Evolutionary conservation across 345 rosid genomes (phyloP).

Genomic region (Ricinus communis): DNA sequence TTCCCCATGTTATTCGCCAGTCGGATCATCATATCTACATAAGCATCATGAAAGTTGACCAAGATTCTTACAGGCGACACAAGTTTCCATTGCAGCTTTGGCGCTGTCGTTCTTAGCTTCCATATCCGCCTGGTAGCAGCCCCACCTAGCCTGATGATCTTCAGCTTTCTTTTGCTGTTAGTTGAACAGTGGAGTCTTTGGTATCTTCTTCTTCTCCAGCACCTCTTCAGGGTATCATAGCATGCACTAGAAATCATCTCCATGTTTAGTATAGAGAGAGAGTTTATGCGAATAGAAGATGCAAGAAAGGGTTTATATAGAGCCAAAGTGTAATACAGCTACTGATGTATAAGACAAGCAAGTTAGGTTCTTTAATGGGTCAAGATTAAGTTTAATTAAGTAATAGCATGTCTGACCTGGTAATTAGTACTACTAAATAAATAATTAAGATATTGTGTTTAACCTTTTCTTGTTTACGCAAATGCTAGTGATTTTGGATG

Average conservation of each 20-base stretch:
- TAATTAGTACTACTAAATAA: not conserved
- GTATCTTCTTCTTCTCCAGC: conserved; percentile 44
- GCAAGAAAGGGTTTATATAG: too few relatives aligned
- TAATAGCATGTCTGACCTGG: not conserved
- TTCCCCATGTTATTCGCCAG: conserved; percentile 24
- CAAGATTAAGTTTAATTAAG: not conserved
- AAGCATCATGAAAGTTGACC: conserved; percentile 36
- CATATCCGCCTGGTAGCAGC: not conserved
- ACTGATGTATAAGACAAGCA: not conserved
- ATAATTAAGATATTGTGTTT: too few relatives aligned
- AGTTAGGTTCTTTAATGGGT: not conserved
- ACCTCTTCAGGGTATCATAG: conserved; percentile 39
- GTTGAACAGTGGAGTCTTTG: conserved; percentile 22
- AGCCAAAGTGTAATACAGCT: not conserved
- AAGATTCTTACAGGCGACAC: conserved; percentile 31
- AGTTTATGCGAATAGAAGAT: too few relatives aligned
- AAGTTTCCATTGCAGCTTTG: conserved; percentile 14
- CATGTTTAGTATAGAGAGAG: conserved; percentile 18
- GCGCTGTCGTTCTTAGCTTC: not conserved
- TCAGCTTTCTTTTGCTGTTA: conserved; percentile 25
- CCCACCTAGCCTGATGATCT: conserved; percentile 36
- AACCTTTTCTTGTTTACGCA: too few relatives aligned
- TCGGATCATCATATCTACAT: conserved; percentile 32
- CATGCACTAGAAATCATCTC: conserved; percentile 14
- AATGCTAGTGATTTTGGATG: too few relatives aligned